A percentile compares a stretch with the other conserved stretches of the same genome.
phyloP scores from a whole-genome alignment of 139 green algal genomes.

The Chlamydomonas schloesseri region DNA sequence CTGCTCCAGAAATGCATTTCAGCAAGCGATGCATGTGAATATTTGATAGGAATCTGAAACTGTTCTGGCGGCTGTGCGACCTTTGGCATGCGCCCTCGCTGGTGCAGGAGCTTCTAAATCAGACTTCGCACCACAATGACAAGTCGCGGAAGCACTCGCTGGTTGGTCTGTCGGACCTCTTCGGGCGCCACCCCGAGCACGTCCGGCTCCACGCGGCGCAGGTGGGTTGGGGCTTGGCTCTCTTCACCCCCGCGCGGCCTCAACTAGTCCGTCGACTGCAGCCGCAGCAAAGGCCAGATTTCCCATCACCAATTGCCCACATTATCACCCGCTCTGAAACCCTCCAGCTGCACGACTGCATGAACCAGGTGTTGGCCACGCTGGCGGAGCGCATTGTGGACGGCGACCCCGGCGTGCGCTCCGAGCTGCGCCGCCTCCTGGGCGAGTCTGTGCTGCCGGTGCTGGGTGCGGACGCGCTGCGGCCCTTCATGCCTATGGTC shows the following conservation, averaged over 20 bases:
- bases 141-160: constrained; percentile 78
- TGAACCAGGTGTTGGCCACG: constrained; percentile 35
- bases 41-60: too few species aligned
- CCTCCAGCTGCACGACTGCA: too few species aligned
- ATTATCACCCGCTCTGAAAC: too few species aligned
- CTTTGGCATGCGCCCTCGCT: too few species aligned
- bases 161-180: constrained; percentile 77
- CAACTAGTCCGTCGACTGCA: too few species aligned
- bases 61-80: neutral
- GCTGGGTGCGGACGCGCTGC: constrained; percentile 62
- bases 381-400: constrained; percentile 61
- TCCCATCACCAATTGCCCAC: too few species aligned
- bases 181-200: constrained; percentile 71
- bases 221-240: neutral
- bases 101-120: constrained; percentile 85
- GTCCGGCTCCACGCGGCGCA: constrained; percentile 45
- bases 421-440: constrained; percentile 54
- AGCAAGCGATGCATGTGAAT: too few species aligned
- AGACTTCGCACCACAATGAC: constrained; percentile 85
- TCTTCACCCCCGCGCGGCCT: too few species aligned
- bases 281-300: too few species aligned
- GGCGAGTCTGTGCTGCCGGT: constrained; percentile 61
- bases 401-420: constrained; percentile 51
- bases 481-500: constrained; percentile 83
- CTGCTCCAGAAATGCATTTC: too few species aligned